Evolutionary conservation across 2,329 filamentous ascomycete species (phyloP), one percentile per base, ranked within the genome.

Genomic region (Ploettnerulaceae sp.): DNA sequence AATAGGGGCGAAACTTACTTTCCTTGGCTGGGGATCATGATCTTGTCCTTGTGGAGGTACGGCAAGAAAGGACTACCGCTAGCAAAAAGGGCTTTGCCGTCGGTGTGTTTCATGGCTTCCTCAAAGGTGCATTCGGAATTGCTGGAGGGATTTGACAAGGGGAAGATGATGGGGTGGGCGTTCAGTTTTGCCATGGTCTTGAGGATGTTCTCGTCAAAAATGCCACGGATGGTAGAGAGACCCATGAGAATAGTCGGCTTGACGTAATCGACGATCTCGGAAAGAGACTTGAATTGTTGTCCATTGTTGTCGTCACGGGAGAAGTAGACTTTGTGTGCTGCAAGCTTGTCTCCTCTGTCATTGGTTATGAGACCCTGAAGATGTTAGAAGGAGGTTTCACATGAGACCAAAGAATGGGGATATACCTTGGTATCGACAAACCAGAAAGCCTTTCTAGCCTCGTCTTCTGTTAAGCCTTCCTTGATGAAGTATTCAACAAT

Each of bases 1-100:
- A 7, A 15, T 12, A 8, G 21, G 4, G 12, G 2, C n/a, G 20
- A 4, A n/a, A 57, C 58, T 57, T 48, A 62, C 36, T 73, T 67
- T 52, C 75, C 69, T 66, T 76, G 72, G 48, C 69, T 72, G 2
- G 76, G 71, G 1, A 60, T 34, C 2, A 71, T 72, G 12, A 67
- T 61, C 52, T 70, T 69, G 24, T 69, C 72, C 71, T 77, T 77
- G 1, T 75, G 71, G 0, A 74, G 76, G 47, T 78, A 77, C 15
- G 91, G 85, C 0, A 86, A 82, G 61, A 93, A 94, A 0, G 89
- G 89, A 17, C 84, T 89, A 4, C 89, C 89, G 0, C 89, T 95
- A 0, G 89, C 87, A 7, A 91, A 82, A 4, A 95, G 73, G 0
- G 80, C 87, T 52, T 77, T 79, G 2, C 88, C 88, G 37, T 84